These are phyloP conservation scores for Metahyphopichia silvanorum DNA, from an alignment of 805 yeast genomes.

Conservation along the genomic window DNA sequence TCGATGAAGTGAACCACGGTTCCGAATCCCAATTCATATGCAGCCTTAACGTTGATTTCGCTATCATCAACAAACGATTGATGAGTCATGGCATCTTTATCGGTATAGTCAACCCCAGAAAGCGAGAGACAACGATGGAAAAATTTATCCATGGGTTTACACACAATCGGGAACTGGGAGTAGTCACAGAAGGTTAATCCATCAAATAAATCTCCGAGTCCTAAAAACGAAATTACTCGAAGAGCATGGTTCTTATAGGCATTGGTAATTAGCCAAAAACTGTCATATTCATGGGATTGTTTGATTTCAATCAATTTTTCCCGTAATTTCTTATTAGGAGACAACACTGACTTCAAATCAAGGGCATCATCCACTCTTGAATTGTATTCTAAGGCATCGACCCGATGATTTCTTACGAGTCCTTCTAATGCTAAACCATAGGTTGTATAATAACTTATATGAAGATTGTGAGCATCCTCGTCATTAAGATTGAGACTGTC, in stretches of 20 bases:
- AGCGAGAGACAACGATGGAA: slow-evolving; percentile 63
- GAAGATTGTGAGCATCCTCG: slow-evolving; percentile 71
- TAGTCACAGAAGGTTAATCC: slow-evolving; percentile 95
- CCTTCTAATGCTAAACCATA: slow-evolving; percentile 96
- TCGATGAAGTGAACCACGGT: slow-evolving; percentile 75
- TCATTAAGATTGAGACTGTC: slow-evolving; percentile 57
- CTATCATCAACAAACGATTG: slow-evolving; percentile 85
- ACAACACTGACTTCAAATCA: slow-evolving; percentile 75
- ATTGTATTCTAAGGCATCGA: slow-evolving; percentile 88
- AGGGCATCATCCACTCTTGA: slow-evolving; percentile 86
- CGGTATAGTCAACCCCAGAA: slow-evolving; percentile 49
- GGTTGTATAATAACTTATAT: slow-evolving; percentile 71
- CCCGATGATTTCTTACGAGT: slow-evolving; percentile 61
- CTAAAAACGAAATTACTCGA: slow-evolving; percentile 74
- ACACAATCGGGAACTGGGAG: slow-evolving; percentile 60
- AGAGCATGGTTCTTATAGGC: slow-evolving; percentile 90
- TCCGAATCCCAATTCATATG: slow-evolving; percentile 68
- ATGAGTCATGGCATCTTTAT: slow-evolving; percentile 39
- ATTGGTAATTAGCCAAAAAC: slow-evolving; percentile 90
- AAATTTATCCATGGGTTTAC: slow-evolving; percentile 83
- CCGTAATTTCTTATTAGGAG: slow-evolving; percentile 57
- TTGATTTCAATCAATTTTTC: slow-evolving; percentile 47
- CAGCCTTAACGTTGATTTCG: slow-evolving; percentile 72
- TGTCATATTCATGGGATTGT: slow-evolving; percentile 49
- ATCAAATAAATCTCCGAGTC: slow-evolving; percentile 89